phyloP scores from a whole-genome alignment of 2,329 filamentous ascomycete genomes.

The Fusarium sp. region DNA sequence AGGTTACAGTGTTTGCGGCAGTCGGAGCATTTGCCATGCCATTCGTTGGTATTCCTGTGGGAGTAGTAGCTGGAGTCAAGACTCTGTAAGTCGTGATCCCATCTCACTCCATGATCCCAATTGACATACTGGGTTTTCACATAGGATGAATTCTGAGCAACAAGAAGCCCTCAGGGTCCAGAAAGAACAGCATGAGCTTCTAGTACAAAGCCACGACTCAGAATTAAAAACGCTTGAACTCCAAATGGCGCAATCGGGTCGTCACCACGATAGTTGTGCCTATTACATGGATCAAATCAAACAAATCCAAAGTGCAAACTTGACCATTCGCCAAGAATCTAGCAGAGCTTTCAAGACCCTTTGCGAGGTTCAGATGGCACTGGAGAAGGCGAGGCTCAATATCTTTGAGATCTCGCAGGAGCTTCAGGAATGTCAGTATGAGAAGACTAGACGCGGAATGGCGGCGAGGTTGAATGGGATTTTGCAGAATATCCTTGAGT shows the following conservation, averaged over 20 bases:
- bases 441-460: neutral
- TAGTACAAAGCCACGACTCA: neutral
- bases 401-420: neutral
- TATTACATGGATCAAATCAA: conserved; percentile 1
- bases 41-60: neutral
- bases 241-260: neutral
- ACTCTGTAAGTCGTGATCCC: neutral
- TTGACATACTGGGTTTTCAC: neutral
- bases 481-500: neutral
- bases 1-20: neutral
- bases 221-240: neutral
- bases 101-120: neutral
- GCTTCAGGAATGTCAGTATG: neutral
- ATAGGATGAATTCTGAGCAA: neutral
- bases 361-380: neutral
- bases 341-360: neutral
- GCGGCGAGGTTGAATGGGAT: neutral
- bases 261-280: neutral
- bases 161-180: neutral
- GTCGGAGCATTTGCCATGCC: neutral
- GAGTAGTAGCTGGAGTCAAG: neutral
- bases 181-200: neutral
- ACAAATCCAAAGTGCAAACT: neutral
- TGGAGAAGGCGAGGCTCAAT: neutral
- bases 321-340: neutral